phyloP scores from a whole-genome alignment of 75 land plant genomes.

The Sequoia sempervirens region DNA sequence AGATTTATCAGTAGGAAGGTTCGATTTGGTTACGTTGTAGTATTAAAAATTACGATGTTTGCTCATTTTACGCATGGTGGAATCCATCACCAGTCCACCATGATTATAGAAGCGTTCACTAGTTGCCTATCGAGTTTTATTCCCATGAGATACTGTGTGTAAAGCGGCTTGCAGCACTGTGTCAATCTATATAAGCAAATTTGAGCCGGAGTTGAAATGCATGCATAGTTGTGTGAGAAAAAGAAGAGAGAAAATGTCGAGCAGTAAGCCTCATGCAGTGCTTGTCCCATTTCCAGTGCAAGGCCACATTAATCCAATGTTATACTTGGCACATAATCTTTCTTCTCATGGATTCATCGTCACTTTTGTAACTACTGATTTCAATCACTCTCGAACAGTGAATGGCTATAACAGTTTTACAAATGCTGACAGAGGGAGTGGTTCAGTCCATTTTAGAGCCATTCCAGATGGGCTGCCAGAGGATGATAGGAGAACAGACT shows the following conservation, averaged over 20 bases:
- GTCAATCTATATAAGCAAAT: too few relatives aligned
- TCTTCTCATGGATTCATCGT: conserved; percentile 20
- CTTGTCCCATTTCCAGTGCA: conserved; percentile 32
- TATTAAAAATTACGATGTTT: too few relatives aligned
- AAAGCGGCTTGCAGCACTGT: too few relatives aligned
- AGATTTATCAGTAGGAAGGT: too few relatives aligned
- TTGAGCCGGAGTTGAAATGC: not conserved
- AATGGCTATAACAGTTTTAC: not conserved
- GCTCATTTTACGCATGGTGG: too few relatives aligned
- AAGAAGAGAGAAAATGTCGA: not conserved
- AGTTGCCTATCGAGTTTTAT: too few relatives aligned
- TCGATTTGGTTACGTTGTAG: too few relatives aligned
- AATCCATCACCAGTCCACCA: too few relatives aligned
- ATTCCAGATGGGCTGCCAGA: conserved; percentile 7
- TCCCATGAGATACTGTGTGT: too few relatives aligned
- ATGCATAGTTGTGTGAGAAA: not conserved
- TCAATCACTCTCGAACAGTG: conserved; percentile 18
- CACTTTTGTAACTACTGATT: conserved; percentile 26
- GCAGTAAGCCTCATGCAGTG: conserved; percentile 19
- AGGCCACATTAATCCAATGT: conserved; percentile 32
- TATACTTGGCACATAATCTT: conserved; percentile 29
- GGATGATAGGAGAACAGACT: not conserved
- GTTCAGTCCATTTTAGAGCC: not conserved
- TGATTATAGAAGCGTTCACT: too few relatives aligned
- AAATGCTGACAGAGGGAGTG: not conserved